Conservation (phyloP, 2,329 filamentous ascomycete species). For the Xylaria sp. region DNA sequence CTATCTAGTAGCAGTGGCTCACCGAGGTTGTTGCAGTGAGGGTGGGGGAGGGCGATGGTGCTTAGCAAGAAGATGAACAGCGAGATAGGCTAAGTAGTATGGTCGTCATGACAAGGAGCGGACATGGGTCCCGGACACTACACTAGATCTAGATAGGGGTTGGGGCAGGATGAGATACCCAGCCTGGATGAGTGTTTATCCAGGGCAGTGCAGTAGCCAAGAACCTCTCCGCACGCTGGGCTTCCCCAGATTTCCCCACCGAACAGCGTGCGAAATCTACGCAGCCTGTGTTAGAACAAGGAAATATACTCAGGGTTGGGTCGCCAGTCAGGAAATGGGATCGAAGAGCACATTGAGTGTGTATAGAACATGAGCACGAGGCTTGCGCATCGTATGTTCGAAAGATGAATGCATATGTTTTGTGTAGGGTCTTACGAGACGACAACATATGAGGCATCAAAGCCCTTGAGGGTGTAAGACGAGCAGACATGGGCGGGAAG, state of each 20-base stretch:
- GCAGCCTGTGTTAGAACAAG: neutral
- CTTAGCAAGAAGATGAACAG: constrained; percentile 4
- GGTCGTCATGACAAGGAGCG: neutral
- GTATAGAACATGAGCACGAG: constrained; percentile 9
- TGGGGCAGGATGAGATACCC: neutral
- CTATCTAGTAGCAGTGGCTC: neutral
- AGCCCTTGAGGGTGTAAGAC: constrained; percentile 4
- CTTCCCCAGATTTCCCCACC: constrained; percentile 38
- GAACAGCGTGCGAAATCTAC: constrained; percentile 1
- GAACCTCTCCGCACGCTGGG: constrained; percentile 26
- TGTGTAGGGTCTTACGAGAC: constrained; percentile 10
- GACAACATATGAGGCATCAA: constrained; percentile 21
- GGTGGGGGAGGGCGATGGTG: neutral
- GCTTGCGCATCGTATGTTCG: neutral
- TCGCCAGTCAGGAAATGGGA: constrained; percentile 6
- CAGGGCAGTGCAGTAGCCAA: constrained; percentile 5
- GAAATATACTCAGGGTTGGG: constrained; percentile 3
- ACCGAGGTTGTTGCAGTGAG: constrained; percentile 1
- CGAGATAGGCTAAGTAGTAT: neutral
- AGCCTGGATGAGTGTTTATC: constrained; percentile 33
- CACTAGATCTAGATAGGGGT: neutral
- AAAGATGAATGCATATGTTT: constrained; percentile 22
- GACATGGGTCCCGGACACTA: neutral
- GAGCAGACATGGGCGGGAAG: constrained; percentile 29
- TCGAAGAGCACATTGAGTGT: neutral